phyloP scores from a whole-genome alignment of 2,329 filamentous ascomycete species.

The Leptographium radiaticola region DNA sequence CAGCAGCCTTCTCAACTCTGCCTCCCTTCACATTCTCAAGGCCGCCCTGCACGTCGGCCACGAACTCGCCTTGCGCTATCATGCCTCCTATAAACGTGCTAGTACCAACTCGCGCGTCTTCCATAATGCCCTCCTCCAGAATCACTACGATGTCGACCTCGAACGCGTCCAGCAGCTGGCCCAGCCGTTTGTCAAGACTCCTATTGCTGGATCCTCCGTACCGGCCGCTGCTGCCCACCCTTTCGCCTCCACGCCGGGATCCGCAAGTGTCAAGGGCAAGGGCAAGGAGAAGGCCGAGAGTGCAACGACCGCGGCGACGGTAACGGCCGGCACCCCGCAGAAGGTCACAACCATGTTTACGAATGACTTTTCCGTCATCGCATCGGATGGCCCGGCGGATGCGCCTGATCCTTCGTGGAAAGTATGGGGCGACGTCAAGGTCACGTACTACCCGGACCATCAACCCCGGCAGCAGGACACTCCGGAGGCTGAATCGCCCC shows the following conservation, averaged over 20 bases:
- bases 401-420: slow-evolving; percentile 42
- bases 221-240: background rate
- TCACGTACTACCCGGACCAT: slow-evolving; percentile 59
- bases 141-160: slow-evolving; percentile 69
- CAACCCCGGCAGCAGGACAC: slow-evolving; percentile 15
- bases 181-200: slow-evolving; percentile 66
- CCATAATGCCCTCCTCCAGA: slow-evolving; percentile 60
- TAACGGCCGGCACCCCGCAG: slow-evolving; percentile 11
- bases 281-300: slow-evolving; percentile 41
- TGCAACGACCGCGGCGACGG: background rate
- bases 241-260: slow-evolving; percentile 1
- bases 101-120: slow-evolving; percentile 51
- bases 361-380: slow-evolving; percentile 71
- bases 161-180: slow-evolving; percentile 79
- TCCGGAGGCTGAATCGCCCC: slow-evolving; percentile 6
- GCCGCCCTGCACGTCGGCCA: slow-evolving; percentile 68
- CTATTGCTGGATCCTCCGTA: slow-evolving; percentile 31
- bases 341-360: slow-evolving; percentile 52
- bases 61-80: slow-evolving; percentile 82
- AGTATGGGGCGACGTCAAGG: slow-evolving; percentile 66
- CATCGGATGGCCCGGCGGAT: slow-evolving; percentile 36
- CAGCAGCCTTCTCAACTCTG: slow-evolving; percentile 79
- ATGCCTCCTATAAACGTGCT: slow-evolving; percentile 71
- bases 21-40: slow-evolving; percentile 65
- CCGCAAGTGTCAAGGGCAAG: slow-evolving; percentile 49